Evolutionary conservation across 106 monocot genomes (phyloP).

Genomic region (Vanilla planifolia): DNA sequence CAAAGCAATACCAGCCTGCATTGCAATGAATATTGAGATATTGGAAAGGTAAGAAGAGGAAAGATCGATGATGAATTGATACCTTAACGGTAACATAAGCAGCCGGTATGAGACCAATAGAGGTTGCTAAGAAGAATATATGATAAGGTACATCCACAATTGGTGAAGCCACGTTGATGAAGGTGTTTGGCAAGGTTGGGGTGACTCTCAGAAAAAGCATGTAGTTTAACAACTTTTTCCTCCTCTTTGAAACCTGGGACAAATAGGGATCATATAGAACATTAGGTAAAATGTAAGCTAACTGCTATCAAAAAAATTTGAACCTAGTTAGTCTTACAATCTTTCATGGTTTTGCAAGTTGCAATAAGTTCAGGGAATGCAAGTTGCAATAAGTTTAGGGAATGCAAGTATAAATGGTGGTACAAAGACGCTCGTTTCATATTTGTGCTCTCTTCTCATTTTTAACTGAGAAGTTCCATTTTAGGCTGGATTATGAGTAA

Average conservation of each 20-base stretch:
- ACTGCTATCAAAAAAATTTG: too few relatives aligned
- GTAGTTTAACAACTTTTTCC: conserved; percentile 85
- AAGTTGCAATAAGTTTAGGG: not conserved
- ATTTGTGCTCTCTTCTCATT: too few relatives aligned
- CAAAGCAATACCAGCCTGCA: conserved; percentile 90
- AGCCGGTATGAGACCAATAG: conserved; percentile 87
- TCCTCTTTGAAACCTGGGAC: conserved; percentile 80
- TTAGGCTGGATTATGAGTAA: too few relatives aligned
- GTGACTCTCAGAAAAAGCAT: conserved; percentile 98
- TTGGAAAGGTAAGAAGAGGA: not conserved
- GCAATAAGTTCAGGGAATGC: not conserved
- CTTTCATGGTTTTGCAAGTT: not conserved
- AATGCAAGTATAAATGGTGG: not conserved
- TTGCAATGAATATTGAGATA: not conserved
- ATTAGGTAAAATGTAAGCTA: not conserved
- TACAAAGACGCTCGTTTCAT: too few relatives aligned
- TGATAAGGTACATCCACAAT: conserved; percentile 88
- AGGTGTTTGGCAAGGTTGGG: conserved; percentile 92
- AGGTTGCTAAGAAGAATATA: conserved; percentile 71
- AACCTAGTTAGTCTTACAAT: too few relatives aligned
- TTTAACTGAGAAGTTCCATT: too few relatives aligned
- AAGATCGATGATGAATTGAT: conserved; percentile 9
- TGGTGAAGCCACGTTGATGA: conserved; percentile 93
- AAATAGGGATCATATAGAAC: conserved; percentile 1
- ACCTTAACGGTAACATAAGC: conserved; percentile 95